Percentiles rank a stretch among this genome's conserved stretches.
Evolutionary conservation across 371 early-diverging fungal species (phyloP).

Genomic region (Mycotypha africana): DNA sequence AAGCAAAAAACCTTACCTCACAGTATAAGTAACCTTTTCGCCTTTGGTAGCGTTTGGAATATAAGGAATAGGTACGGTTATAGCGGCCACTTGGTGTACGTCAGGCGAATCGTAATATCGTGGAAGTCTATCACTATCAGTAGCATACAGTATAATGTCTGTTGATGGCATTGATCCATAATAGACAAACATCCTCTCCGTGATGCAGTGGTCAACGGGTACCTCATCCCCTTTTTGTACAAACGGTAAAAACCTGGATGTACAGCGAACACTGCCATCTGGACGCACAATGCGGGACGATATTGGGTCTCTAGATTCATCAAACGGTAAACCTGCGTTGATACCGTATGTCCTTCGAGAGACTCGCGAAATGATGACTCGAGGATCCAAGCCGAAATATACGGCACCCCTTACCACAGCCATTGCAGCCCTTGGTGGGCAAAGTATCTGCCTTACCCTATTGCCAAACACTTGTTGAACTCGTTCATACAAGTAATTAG

Average conservation of each 20-base stretch:
- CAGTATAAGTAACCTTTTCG: conserved; percentile 32
- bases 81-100: conserved; percentile 36
- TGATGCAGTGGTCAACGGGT: conserved; percentile 39
- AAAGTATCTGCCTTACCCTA: conserved; percentile 27
- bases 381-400: conserved; percentile 47
- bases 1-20: conserved; percentile 37
- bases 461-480: conserved; percentile 24
- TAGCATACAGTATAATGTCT: conserved; percentile 41
- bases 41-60: conserved; percentile 26
- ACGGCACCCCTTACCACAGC: conserved; percentile 51
- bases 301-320: conserved; percentile 23
- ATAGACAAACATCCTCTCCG: conserved; percentile 44
- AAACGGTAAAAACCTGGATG: conserved; percentile 38
- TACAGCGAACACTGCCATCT: conserved; percentile 41
- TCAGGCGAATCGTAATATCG: conserved; percentile 32
- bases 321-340: conserved; percentile 55
- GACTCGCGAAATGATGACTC: conserved; percentile 46
- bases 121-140: conserved; percentile 31
- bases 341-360: conserved; percentile 58
- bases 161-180: conserved; percentile 38
- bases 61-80: conserved; percentile 38
- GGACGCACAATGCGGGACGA: conserved; percentile 31
- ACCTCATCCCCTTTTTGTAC: conserved; percentile 33
- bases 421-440: conserved; percentile 37
- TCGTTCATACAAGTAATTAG: conserved; percentile 36